Evolutionary conservation across 2,329 filamentous ascomycete species (phyloP).

Genomic region (Gnomoniopsis smithogilvyi): DNA sequence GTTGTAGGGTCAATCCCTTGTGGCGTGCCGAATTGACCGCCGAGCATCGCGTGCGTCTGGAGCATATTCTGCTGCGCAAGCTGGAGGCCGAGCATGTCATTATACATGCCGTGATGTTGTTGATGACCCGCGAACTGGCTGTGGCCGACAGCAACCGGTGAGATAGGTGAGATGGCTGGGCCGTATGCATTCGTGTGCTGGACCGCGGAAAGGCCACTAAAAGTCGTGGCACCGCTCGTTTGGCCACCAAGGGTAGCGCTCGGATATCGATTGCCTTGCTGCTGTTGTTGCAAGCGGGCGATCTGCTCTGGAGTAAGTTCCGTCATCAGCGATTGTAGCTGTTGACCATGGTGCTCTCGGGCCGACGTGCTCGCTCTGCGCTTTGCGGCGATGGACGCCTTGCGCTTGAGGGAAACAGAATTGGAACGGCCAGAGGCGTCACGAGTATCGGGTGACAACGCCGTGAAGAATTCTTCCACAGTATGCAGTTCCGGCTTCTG

Average conservation of each 20-base stretch:
- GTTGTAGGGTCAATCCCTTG: conserved; percentile 41
- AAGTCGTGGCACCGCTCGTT: conserved; percentile 36
- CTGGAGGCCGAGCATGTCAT: conserved; percentile 51
- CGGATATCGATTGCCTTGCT: conserved; percentile 42
- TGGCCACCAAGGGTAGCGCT: conserved; percentile 36
- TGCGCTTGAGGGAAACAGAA: conserved; percentile 24
- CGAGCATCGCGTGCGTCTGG: conserved; percentile 53
- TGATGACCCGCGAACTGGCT: conserved; percentile 31
- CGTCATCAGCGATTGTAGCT: conserved; percentile 37
- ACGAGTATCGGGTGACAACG: conserved; percentile 60
- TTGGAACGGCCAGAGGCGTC: conserved; percentile 29
- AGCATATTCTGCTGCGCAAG: conserved; percentile 53
- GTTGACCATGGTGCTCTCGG: conserved; percentile 29
- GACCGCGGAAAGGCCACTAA: conserved; percentile 36
- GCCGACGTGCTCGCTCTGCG: conserved; percentile 26
- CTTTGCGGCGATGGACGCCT: conserved; percentile 37
- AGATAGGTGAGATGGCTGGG: conserved; percentile 47
- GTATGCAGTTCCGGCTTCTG: conserved; percentile 89
- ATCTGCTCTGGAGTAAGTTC: conserved; percentile 31
- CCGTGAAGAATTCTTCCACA: conserved; percentile 91
- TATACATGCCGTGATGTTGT: conserved; percentile 39
- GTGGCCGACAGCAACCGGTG: conserved; percentile 41
- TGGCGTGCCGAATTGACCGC: conserved; percentile 33
- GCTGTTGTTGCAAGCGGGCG: conserved; percentile 36
- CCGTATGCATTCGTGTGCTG: conserved; percentile 41